Evolutionary conservation across 768 basidiomycete genomes (phyloP).

Genomic region (Collybia nuda): DNA sequence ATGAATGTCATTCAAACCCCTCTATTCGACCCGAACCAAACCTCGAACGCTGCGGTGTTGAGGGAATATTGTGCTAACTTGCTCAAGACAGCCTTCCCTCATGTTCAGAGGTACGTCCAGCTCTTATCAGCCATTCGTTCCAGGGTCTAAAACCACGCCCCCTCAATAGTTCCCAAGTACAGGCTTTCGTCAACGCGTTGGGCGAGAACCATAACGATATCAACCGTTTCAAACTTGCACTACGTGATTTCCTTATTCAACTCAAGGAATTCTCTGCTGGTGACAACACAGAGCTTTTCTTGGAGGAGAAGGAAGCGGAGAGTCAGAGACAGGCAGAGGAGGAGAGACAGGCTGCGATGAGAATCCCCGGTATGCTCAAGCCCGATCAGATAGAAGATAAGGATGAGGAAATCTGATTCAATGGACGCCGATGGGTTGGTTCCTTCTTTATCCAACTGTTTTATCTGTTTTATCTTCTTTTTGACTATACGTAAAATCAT

Average conservation of each 20-base stretch:
- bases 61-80: conserved; percentile 85
- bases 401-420: conserved; percentile 76
- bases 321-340: conserved; percentile 72
- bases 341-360: conserved; percentile 86
- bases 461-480: conserved; percentile 14
- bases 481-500: conserved; percentile 26
- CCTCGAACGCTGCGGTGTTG: conserved; percentile 79
- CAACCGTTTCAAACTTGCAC: conserved; percentile 88
- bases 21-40: conserved; percentile 78
- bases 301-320: conserved; percentile 95
- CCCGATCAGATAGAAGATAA: conserved; percentile 93
- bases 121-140: conserved; percentile 12
- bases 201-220: conserved; percentile 76
- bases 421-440: conserved; percentile 14
- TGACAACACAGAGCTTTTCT: conserved; percentile 87
- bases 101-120: conserved; percentile 74
- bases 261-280: conserved; percentile 93
- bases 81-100: conserved; percentile 87
- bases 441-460: conserved; percentile 22
- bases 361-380: conserved; percentile 98
- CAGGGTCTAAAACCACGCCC: conserved; percentile 6
- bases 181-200: conserved; percentile 65
- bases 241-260: conserved; percentile 97
- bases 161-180: conserved; percentile 60
- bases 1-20: conserved; percentile 77